phyloP scores from a whole-genome alignment of 768 basidiomycete species.

The Podaxis carcinomalis region DNA sequence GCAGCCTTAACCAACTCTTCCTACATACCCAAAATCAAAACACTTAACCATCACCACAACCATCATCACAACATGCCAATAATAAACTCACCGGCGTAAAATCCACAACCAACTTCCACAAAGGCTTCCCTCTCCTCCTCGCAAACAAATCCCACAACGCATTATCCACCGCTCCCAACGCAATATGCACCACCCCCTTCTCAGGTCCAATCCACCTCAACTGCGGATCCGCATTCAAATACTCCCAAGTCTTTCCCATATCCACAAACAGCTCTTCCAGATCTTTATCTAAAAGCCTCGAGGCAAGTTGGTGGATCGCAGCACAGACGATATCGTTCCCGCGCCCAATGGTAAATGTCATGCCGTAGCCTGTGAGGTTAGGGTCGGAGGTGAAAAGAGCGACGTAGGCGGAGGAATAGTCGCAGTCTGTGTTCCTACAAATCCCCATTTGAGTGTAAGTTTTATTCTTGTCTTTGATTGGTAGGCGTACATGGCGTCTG shows the following conservation, averaged over 20 bases:
- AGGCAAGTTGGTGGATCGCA: constrained; percentile 76
- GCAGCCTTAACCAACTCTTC: constrained; percentile 75
- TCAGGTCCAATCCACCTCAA: constrained; percentile 95
- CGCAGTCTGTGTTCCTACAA: constrained; percentile 89
- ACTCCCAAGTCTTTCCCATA: constrained; percentile 92
- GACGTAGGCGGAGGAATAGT: constrained; percentile 93
- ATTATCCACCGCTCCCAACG: constrained; percentile 85
- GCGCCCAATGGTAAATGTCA: constrained; percentile 93
- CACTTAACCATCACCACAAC: not conserved
- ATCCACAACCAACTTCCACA: constrained; percentile 93
- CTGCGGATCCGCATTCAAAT: constrained; percentile 84
- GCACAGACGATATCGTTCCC: constrained; percentile 88
- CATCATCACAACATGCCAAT: not conserved
- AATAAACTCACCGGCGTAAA: constrained; percentile 61
- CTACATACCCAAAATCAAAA: constrained; percentile 25
- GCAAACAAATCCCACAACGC: constrained; percentile 95
- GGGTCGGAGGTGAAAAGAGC: constrained; percentile 64
- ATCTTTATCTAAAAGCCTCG: constrained; percentile 78
- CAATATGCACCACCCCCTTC: constrained; percentile 93
- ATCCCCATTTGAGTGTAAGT: not conserved
- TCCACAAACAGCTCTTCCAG: constrained; percentile 78
- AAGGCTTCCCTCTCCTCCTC: constrained; percentile 71
- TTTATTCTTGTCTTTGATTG: not conserved
- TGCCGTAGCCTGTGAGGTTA: constrained; percentile 80
- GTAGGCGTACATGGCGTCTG: constrained; percentile 77